A percentile compares a stretch with the other conserved stretches of the same genome.
Conservation (phyloP, 1,284 basidiomycete genomes). For the Ustilago bromivora region DNA sequence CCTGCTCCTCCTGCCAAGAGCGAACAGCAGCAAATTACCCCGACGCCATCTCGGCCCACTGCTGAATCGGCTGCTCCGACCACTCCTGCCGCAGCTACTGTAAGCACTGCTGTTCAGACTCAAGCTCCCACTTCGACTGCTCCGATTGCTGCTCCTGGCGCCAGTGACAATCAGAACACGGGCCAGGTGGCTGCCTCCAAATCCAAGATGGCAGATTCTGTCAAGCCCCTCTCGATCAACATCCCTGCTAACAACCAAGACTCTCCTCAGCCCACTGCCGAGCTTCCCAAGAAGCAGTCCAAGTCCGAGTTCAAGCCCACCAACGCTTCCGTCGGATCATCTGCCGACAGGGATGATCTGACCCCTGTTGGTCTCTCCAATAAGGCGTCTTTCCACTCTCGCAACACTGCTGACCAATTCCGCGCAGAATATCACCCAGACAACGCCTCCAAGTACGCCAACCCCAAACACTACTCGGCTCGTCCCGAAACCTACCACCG, state of each 20-base stretch:
- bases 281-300: conserved; percentile 52
- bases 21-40: conserved; percentile 15
- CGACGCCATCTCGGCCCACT: conserved; percentile 27
- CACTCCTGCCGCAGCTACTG: conserved; percentile 4
- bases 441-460: conserved; percentile 55
- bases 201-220: conserved; percentile 25
- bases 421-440: conserved; percentile 54
- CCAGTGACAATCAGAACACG: conserved; percentile 11
- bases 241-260: conserved; percentile 37
- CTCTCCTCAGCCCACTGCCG: conserved; percentile 15
- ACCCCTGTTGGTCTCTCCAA: conserved; percentile 34
- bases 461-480: conserved; percentile 62
- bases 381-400: conserved; percentile 59
- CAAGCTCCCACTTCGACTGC: conserved; percentile 12
- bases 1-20: conserved; percentile 32
- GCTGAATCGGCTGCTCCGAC: conserved; percentile 24
- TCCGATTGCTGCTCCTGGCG: conserved; percentile 11
- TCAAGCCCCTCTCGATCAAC: conserved; percentile 44
- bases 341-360: conserved; percentile 22
- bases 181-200: conserved; percentile 4
- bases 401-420: conserved; percentile 45
- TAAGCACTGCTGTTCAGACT: neutral
- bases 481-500: conserved; percentile 61
- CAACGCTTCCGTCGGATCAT: conserved; percentile 13
- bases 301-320: conserved; percentile 27